Conservation (phyloP, 1,284 basidiomycete species). For the Paramarasmius palmivorus region DNA sequence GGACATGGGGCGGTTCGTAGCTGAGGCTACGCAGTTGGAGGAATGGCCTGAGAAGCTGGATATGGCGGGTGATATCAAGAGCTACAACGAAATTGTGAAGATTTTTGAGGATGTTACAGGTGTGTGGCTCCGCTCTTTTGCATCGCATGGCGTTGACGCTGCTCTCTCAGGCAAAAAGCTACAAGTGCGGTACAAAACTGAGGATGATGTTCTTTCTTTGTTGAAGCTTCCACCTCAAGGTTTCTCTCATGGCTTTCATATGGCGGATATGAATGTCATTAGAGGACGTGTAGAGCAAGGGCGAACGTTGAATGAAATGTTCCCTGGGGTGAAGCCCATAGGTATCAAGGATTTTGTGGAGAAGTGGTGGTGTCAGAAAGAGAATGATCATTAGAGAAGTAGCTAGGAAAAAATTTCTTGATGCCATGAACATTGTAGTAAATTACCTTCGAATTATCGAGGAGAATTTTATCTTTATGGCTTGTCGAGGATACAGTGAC, state of each 20-base stretch:
- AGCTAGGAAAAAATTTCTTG: background rate
- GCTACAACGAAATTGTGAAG: background rate
- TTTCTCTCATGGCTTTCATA: no score
- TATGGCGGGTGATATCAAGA: constrained; percentile 3
- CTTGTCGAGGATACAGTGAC: no score
- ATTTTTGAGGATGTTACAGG: background rate
- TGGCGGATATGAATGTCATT: no score
- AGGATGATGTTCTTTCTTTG: background rate
- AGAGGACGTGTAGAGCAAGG: no score
- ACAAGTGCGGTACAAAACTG: background rate
- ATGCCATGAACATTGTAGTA: background rate
- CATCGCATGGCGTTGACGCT: background rate
- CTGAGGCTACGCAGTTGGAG: constrained; percentile 1
- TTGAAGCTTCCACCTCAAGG: no score
- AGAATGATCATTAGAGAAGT: no score
- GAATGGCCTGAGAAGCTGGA: constrained; percentile 3
- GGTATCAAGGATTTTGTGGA: no score
- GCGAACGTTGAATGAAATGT: no score
- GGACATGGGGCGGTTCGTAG: constrained; percentile 2
- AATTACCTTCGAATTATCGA: no score
- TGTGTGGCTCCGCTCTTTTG: background rate
- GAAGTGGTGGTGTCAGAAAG: no score
- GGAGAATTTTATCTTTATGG: no score
- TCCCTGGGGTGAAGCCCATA: no score
- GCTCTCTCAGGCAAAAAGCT: background rate